These are phyloP conservation scores for Fusarium udum DNA, from an alignment of 2,329 filamentous ascomycete species.

Conservation along the genomic window DNA sequence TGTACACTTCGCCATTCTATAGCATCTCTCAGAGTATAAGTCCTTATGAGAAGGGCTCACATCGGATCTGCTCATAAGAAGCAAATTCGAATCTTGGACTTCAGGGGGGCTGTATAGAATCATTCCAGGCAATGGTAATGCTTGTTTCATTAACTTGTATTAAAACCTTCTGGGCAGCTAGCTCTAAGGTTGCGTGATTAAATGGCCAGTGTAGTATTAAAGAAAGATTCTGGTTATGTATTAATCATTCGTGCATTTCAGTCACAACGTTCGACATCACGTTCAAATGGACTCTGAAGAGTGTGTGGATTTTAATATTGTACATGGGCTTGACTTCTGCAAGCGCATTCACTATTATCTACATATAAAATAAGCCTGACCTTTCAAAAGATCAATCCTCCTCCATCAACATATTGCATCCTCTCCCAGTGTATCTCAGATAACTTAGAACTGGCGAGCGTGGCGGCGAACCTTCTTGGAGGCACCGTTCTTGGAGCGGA, in stretches of 20 bases:
- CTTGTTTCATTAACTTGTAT: too few species aligned
- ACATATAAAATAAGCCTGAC: not conserved
- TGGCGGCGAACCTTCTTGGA: constrained; percentile 33
- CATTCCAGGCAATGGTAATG: accelerated
- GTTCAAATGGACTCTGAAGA: accelerated
- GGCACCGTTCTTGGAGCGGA: constrained; percentile 11
- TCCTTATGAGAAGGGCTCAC: too few species aligned
- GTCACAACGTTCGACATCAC: too few species aligned
- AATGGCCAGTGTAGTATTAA: not conserved
- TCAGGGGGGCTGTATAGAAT: accelerated
- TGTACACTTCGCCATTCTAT: too few species aligned
- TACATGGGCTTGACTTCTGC: not conserved
- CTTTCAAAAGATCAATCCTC: not conserved
- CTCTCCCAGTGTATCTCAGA: accelerated
- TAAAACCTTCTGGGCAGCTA: too few species aligned
- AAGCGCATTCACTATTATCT: constrained; percentile 9
- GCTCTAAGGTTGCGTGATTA: too few species aligned
- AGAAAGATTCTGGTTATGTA: not conserved
- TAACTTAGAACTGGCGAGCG: constrained; percentile 33
- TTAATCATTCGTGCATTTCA: too few species aligned
- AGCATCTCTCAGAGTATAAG: too few species aligned
- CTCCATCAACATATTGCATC: too few species aligned
- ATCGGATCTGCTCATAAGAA: too few species aligned
- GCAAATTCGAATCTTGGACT: too few species aligned
- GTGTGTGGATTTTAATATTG: not conserved